A percentile compares a stretch with the other conserved stretches of the same genome.
phyloP scores from a whole-genome alignment of 2,329 filamentous ascomycete species.

The Sporothrix sp. region DNA sequence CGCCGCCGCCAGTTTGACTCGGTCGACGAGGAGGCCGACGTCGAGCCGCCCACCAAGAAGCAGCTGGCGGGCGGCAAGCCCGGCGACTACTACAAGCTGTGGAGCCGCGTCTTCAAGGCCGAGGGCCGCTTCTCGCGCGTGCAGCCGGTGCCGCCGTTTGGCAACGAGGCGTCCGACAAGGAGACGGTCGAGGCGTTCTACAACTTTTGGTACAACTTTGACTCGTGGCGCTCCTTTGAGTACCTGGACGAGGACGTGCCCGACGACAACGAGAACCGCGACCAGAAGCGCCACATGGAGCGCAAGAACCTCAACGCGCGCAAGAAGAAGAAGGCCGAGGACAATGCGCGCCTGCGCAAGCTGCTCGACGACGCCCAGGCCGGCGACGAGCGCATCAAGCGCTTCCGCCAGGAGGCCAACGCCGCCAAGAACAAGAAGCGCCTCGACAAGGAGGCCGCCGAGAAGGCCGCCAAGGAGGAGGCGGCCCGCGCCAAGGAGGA shows the following conservation, averaged over 20 bases:
- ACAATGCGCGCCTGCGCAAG: constrained; percentile 81
- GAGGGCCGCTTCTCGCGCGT: constrained; percentile 88
- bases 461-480: constrained; percentile 79
- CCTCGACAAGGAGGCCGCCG: constrained; percentile 80
- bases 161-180: constrained; percentile 72
- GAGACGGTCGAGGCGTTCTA: constrained; percentile 93
- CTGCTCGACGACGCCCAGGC: constrained; percentile 79
- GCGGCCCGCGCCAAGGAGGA: constrained; percentile 75
- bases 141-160: constrained; percentile 80
- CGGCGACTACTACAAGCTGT: constrained; percentile 91
- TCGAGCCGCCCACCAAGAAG: constrained; percentile 90
- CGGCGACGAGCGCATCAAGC: constrained; percentile 91
- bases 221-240: constrained; percentile 95
- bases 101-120: constrained; percentile 80
- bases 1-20: constrained; percentile 95
- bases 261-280: constrained; percentile 96
- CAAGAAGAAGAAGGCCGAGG: constrained; percentile 99
- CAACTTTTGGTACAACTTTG: constrained; percentile 99
- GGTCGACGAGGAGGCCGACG: constrained; percentile 86
- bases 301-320: constrained; percentile 96
- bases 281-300: constrained; percentile 97
- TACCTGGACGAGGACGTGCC: constrained; percentile 98
- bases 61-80: constrained; percentile 46
- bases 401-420: constrained; percentile 84
- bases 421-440: constrained; percentile 95